Percentiles rank a stretch among this genome's conserved stretches.
These are phyloP conservation scores for Osmanthus fragrans DNA, from an alignment of 257 asterid species.

Conservation along the genomic window DNA sequence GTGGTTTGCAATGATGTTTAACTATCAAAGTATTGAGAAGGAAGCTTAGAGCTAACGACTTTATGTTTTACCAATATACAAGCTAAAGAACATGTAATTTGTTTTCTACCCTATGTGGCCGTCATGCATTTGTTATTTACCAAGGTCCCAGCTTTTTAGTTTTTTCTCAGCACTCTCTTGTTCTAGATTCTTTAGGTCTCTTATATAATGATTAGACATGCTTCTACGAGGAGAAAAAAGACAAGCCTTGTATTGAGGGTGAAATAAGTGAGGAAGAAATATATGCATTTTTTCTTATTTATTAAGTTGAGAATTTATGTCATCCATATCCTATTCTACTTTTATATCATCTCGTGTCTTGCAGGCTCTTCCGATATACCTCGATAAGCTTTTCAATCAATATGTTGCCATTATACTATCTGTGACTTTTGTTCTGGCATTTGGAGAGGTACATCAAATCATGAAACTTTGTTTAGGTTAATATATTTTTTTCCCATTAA, in stretches of 20 bases:
- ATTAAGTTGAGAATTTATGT: neutral
- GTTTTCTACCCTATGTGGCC: neutral
- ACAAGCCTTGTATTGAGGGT: neutral
- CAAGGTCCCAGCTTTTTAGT: neutral
- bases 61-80: neutral
- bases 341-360: constrained; percentile 25
- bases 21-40: neutral
- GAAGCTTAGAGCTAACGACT: neutral
- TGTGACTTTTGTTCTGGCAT: constrained; percentile 90
- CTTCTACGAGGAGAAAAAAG: neutral
- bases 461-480: constrained; percentile 2
- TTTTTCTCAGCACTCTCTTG: neutral
- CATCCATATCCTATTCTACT: neutral
- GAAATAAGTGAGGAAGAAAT: neutral
- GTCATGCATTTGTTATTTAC: neutral
- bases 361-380: constrained; percentile 97
- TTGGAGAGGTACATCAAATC: constrained; percentile 74
- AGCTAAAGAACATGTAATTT: neutral
- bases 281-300: neutral
- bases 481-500: constrained; percentile 1
- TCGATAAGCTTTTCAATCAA: constrained; percentile 90
- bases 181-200: neutral
- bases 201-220: neutral
- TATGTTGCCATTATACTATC: constrained; percentile 91
- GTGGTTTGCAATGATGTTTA: neutral